Evolutionary conservation across 495 filamentous ascomycete species (phyloP).

Genomic region (Usnea hakonensis): DNA sequence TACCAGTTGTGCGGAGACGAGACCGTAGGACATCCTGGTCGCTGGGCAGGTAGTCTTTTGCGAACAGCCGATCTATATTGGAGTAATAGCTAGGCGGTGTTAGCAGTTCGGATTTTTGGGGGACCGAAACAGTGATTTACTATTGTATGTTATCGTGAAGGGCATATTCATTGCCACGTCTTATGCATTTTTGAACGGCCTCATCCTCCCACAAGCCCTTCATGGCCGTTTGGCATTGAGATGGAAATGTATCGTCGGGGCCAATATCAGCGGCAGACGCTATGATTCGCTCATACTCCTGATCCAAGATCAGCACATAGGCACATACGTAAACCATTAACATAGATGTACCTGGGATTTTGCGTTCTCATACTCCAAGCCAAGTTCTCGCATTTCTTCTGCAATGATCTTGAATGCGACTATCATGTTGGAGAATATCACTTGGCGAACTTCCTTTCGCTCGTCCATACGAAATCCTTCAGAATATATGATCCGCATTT

Average conservation of each 20-base stretch:
- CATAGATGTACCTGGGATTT: conserved; percentile 65
- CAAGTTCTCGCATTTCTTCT: conserved; percentile 86
- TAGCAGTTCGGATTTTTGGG: conserved; percentile 18
- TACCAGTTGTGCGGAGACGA: conserved; percentile 87
- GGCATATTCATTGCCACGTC: conserved; percentile 90
- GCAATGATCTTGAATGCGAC: conserved; percentile 82
- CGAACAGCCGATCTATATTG: conserved; percentile 81
- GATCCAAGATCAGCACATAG: background rate
- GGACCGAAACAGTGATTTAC: conserved; percentile 47
- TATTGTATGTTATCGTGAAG: conserved; percentile 92
- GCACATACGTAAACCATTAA: background rate
- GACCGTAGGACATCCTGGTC: conserved; percentile 95
- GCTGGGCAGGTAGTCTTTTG: conserved; percentile 81
- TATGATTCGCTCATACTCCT: conserved; percentile 22
- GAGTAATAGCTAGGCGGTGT: conserved; percentile 69
- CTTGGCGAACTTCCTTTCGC: conserved; percentile 83
- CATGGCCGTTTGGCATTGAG: conserved; percentile 66
- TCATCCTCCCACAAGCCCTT: conserved; percentile 74
- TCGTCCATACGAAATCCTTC: conserved; percentile 87
- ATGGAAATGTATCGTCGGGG: conserved; percentile 62
- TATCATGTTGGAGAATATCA: conserved; percentile 89
- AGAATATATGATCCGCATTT: conserved; percentile 98
- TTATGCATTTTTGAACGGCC: conserved; percentile 78
- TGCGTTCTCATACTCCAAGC: conserved; percentile 64
- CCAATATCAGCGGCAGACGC: conserved; percentile 56